Evolutionary conservation across 73 alveolate species (phyloP), one percentile per base, ranked within the genome.

Genomic region (Tetrahymena borealis): DNA sequence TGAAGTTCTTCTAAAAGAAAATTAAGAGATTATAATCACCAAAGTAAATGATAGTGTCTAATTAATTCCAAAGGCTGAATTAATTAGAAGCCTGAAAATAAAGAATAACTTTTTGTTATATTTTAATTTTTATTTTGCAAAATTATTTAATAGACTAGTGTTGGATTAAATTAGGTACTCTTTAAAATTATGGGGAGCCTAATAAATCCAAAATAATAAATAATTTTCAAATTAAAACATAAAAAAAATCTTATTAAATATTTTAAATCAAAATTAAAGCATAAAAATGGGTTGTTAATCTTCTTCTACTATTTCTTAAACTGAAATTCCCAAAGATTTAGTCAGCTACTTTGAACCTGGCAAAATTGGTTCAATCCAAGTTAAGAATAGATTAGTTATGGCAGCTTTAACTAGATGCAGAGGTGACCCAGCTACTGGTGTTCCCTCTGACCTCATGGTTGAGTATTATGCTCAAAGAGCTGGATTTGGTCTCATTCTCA

Each of bases 391-490:
- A 43, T 39, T 94, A 13, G 91, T 39, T 18, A 60, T 94, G 96
- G 94, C 96, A 32, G 96, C 97, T 43, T 31, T 94, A 24, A 94
- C 97, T 33, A 94, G 97, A 93, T 41, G 78, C 90, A 92, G 97
- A 92, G 39, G 91, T 33, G 93, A 79, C 39, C 92, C 91, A n/a
- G n/a, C 91, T 39, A 90, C 79, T 28, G 93, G 94, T n/a, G 33
- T 94, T 32, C 94, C 97, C 16, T 91, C 33, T 40, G 95, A 95
- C 78, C 28, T 95, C 0, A 93, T 40, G 78, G 95, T 79, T 32
- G 93, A 93, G 38, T 95, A 90, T 39, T 94, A 95, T 60, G 32
- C 94, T 12, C 38, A 95, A 95, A 94, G 96, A 40, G 97, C 97
- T 5, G 13, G 91, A 11, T 94, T 96, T 20, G 97, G 97, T 4